phyloP scores from a whole-genome alignment of 192 early-diverging fungal species.

The Mortierella hygrophila region DNA sequence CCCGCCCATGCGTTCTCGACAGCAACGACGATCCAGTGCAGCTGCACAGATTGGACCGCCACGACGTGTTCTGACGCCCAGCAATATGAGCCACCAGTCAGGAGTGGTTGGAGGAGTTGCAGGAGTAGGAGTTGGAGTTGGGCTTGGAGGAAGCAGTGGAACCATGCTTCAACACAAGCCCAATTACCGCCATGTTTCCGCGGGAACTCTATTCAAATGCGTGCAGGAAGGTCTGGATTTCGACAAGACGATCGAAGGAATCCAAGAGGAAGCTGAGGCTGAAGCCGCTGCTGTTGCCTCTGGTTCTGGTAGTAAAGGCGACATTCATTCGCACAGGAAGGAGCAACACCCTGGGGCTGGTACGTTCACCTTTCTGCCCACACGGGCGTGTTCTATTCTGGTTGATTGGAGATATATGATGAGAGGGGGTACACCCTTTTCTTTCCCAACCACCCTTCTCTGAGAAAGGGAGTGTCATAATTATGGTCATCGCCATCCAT shows the following conservation, averaged over 20 bases:
- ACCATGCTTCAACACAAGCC: constrained; percentile 37
- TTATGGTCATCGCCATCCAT: not conserved
- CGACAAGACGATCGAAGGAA: not conserved
- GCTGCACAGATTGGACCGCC: constrained; percentile 32
- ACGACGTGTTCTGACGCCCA: constrained; percentile 16
- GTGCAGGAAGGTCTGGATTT: constrained; percentile 31
- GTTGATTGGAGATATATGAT: not conserved
- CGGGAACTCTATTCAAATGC: constrained; percentile 32
- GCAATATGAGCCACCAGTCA: constrained; percentile 10
- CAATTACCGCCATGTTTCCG: constrained; percentile 45
- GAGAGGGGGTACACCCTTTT: not conserved
- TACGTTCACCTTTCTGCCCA: not conserved
- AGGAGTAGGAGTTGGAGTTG: not conserved
- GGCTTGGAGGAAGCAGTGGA: not conserved
- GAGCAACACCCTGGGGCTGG: not conserved
- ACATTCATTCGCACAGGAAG: not conserved
- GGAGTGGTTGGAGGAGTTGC: not conserved
- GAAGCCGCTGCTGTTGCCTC: not conserved
- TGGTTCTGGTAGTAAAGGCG: not conserved
- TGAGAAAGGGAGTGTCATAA: not conserved
- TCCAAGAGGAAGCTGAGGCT: constrained; percentile 11
- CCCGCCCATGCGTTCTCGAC: not conserved
- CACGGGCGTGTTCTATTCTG: not conserved
- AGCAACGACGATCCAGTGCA: constrained; percentile 1
- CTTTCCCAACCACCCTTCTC: not conserved